Evolutionary conservation across 495 filamentous ascomycete genomes (phyloP).

Genomic region (Hypoxylon rickii): DNA sequence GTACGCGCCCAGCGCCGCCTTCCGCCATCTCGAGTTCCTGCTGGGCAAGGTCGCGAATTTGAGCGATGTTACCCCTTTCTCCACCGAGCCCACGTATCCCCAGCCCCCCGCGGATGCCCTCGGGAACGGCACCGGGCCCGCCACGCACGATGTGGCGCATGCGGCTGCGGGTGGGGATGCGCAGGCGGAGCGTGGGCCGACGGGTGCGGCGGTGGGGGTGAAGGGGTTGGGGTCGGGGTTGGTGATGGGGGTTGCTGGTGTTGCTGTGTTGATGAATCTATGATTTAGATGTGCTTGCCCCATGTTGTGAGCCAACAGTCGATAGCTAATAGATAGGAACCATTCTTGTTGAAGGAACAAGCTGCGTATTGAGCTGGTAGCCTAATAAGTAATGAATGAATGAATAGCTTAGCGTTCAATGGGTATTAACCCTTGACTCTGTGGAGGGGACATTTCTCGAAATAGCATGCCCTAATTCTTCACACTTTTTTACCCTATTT

Average conservation of each 20-base stretch:
- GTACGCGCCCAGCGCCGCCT: conserved; percentile 43
- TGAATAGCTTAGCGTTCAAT: too few relatives aligned
- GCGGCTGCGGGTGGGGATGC: background rate
- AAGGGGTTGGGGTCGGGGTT: background rate
- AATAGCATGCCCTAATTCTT: too few relatives aligned
- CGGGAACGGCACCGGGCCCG: conserved; percentile 40
- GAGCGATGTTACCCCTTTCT: conserved; percentile 38
- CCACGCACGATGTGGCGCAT: background rate
- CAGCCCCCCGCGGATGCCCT: conserved; percentile 27
- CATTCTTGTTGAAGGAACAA: too few relatives aligned
- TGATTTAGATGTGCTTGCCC: background rate
- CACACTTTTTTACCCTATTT: too few relatives aligned
- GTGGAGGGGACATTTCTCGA: too few relatives aligned
- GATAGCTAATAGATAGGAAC: background rate
- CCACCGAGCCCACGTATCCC: conserved; percentile 31
- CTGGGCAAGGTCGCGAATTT: conserved; percentile 42
- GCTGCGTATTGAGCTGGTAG: too few relatives aligned
- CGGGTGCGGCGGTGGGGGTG: background rate
- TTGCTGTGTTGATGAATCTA: conserved; percentile 3
- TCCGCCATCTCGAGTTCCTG: conserved; percentile 46
- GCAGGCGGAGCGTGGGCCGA: background rate
- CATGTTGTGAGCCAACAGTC: too few relatives aligned
- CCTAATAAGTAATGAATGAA: too few relatives aligned
- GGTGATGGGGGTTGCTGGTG: background rate
- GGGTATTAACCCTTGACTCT: too few relatives aligned